These are phyloP conservation scores for Nigrospora osmanthi DNA, from an alignment of 2,329 filamentous ascomycete genomes.

Conservation along the genomic window DNA sequence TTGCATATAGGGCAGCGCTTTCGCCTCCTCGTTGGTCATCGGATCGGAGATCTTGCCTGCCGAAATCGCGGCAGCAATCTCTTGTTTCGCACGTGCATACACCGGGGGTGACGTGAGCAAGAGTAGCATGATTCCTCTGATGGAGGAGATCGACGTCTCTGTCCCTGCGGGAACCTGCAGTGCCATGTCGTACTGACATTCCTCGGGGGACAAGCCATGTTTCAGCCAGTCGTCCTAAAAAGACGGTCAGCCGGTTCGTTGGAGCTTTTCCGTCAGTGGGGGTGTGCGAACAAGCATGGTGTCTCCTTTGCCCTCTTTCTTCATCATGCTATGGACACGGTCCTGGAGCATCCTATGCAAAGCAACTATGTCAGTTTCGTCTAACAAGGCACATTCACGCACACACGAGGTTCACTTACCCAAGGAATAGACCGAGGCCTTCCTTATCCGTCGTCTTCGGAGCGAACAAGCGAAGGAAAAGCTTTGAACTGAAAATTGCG, in stretches of 20 bases:
- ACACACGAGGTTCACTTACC: conserved; percentile 6
- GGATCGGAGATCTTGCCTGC: conserved; percentile 8
- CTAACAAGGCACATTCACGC: not conserved
- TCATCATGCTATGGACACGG: conserved; percentile 7
- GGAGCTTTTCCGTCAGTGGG: not conserved
- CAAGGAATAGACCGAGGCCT: conserved; percentile 14
- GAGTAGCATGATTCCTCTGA: conserved; percentile 7
- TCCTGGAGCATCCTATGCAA: conserved; percentile 10
- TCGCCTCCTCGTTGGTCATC: conserved; percentile 9
- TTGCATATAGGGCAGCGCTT: conserved; percentile 8
- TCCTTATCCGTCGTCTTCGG: conserved; percentile 14
- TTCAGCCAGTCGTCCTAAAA: conserved; percentile 16
- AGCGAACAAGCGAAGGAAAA: conserved; percentile 12
- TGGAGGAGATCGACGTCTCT: conserved; percentile 8
- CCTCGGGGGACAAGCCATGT: conserved; percentile 11
- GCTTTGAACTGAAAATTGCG: conserved; percentile 11
- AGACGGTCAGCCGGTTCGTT: not conserved
- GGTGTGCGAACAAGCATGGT: conserved; percentile 13
- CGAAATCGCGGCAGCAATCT: conserved; percentile 6
- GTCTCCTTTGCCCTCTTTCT: not conserved
- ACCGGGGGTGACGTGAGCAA: conserved; percentile 8
- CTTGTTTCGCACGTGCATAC: conserved; percentile 7
- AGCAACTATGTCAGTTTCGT: not conserved
- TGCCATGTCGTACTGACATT: conserved; percentile 16
- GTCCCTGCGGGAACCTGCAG: conserved; percentile 12